Evolutionary conservation across 2,329 filamentous ascomycete species (phyloP).

Genomic region (Ascochyta viciae-villosae): DNA sequence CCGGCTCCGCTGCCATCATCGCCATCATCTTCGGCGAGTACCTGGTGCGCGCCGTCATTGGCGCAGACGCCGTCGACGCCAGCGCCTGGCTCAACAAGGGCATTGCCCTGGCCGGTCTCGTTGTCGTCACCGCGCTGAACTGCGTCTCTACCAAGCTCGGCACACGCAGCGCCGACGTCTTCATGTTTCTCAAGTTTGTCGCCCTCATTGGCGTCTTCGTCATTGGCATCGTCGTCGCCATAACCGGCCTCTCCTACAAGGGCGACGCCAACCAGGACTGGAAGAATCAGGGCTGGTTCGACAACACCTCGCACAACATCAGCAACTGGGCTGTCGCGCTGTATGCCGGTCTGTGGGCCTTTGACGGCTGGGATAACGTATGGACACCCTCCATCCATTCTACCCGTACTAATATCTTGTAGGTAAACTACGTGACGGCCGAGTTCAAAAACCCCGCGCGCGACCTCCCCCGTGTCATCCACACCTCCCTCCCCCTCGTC

Average conservation of each 20-base stretch:
- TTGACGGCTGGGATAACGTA: constrained; percentile 98
- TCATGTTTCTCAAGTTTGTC: constrained; percentile 97
- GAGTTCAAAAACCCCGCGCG: constrained; percentile 92
- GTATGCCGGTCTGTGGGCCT: constrained; percentile 96
- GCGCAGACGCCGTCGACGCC: constrained; percentile 81
- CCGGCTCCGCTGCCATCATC: constrained; percentile 91
- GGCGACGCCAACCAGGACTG: constrained; percentile 81
- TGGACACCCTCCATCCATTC: background rate
- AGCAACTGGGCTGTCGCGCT: constrained; percentile 92
- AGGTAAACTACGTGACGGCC: constrained; percentile 97
- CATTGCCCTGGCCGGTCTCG: constrained; percentile 78
- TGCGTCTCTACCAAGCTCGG: constrained; percentile 89
- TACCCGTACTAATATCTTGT: constrained; percentile 24
- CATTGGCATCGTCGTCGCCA: constrained; percentile 85
- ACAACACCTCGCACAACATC: constrained; percentile 78
- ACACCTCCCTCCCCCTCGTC: constrained; percentile 94
- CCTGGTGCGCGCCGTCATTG: constrained; percentile 84
- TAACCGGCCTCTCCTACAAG: constrained; percentile 80
- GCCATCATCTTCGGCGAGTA: constrained; percentile 99
- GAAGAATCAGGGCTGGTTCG: constrained; percentile 89
- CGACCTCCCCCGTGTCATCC: constrained; percentile 92
- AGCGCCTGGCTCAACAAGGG: constrained; percentile 90
- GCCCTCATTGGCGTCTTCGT: constrained; percentile 86
- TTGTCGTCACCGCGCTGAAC: constrained; percentile 82
- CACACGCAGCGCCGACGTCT: constrained; percentile 84